Evolutionary conservation across 805 yeast species (phyloP).

Genomic region (Myxozyma kluyveri): DNA sequence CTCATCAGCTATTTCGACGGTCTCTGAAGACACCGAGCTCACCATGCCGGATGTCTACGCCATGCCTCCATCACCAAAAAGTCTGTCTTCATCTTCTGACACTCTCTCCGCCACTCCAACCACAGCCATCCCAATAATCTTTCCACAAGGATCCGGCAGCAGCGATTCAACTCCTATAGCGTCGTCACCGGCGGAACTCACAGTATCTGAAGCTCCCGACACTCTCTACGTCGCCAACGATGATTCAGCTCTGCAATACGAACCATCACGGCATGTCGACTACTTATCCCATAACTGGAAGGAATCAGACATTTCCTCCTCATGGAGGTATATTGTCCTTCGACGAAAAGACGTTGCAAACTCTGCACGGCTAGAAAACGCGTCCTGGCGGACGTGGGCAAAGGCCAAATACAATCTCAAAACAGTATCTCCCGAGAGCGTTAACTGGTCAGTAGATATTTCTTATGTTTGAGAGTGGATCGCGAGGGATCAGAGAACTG

Average conservation of each 20-base stretch:
- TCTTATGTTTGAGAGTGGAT: neutral
- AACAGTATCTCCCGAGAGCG: slow-evolving; percentile 85
- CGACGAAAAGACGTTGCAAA: slow-evolving; percentile 81
- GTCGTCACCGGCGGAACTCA: neutral
- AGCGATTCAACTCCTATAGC: neutral
- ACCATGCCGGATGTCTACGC: slow-evolving; percentile 13
- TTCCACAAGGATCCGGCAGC: neutral
- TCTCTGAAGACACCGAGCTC: slow-evolving; percentile 16
- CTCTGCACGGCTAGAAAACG: slow-evolving; percentile 75
- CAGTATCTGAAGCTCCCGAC: slow-evolving; percentile 22
- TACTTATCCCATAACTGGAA: slow-evolving; percentile 95
- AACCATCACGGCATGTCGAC: slow-evolving; percentile 89
- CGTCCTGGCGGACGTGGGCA: slow-evolving; percentile 95
- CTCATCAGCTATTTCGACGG: slow-evolving; percentile 11
- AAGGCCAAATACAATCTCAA: slow-evolving; percentile 62
- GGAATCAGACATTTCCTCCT: slow-evolving; percentile 84
- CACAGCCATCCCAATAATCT: neutral
- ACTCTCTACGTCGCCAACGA: slow-evolving; percentile 43
- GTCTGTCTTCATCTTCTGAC: neutral
- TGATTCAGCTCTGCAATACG: slow-evolving; percentile 73
- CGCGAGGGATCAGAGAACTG: neutral
- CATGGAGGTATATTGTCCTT: slow-evolving; percentile 90
- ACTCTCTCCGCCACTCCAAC: neutral
- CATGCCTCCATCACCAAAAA: slow-evolving; percentile 4
- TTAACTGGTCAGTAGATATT: slow-evolving; percentile 63